Percentiles rank a stretch among this genome's conserved stretches.
These are phyloP conservation scores for Epichloe sylvatica DNA, from an alignment of 2,329 filamentous ascomycete genomes.

Conservation along the genomic window DNA sequence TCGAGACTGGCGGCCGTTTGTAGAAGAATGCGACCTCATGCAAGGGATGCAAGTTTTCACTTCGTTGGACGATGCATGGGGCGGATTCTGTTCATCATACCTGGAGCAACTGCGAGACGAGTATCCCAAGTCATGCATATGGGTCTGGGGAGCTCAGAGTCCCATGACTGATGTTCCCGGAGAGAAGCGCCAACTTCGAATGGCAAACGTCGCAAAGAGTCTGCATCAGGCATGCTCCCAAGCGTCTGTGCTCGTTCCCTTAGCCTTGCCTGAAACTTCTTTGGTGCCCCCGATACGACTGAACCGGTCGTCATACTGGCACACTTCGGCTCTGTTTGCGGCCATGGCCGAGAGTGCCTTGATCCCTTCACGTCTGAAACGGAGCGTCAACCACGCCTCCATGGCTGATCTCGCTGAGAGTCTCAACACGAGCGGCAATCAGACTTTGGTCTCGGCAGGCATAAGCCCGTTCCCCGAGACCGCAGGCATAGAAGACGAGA, in stretches of 20 bases:
- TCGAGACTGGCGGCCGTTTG: conserved; percentile 75
- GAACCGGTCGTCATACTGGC: conserved; percentile 58
- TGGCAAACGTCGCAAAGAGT: conserved; percentile 62
- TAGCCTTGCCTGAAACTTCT: conserved; percentile 46
- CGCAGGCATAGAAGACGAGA: conserved; percentile 15
- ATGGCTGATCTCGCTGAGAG: conserved; percentile 50
- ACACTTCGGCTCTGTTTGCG: conserved; percentile 61
- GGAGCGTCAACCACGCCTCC: conserved; percentile 27
- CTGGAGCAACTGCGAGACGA: conserved; percentile 74
- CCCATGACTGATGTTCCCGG: conserved; percentile 36
- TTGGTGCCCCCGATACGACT: conserved; percentile 46
- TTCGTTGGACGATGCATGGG: conserved; percentile 66
- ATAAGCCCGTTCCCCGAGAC: conserved; percentile 40
- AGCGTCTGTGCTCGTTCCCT: conserved; percentile 64
- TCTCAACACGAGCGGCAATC: conserved; percentile 63
- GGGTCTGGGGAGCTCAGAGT: conserved; percentile 74
- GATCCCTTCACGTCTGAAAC: conserved; percentile 56
- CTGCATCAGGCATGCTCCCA: conserved; percentile 54
- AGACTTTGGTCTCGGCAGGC: conserved; percentile 61
- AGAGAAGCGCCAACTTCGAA: conserved; percentile 39
- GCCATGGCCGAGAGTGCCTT: conserved; percentile 67
- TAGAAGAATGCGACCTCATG: conserved; percentile 85
- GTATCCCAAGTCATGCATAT: conserved; percentile 74
- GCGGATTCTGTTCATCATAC: conserved; percentile 60
- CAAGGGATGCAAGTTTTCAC: conserved; percentile 73